A percentile compares a stretch with the other conserved stretches of the same genome.
phyloP scores from a whole-genome alignment of 805 yeast species.

The Hanseniaspora nectarophila region DNA sequence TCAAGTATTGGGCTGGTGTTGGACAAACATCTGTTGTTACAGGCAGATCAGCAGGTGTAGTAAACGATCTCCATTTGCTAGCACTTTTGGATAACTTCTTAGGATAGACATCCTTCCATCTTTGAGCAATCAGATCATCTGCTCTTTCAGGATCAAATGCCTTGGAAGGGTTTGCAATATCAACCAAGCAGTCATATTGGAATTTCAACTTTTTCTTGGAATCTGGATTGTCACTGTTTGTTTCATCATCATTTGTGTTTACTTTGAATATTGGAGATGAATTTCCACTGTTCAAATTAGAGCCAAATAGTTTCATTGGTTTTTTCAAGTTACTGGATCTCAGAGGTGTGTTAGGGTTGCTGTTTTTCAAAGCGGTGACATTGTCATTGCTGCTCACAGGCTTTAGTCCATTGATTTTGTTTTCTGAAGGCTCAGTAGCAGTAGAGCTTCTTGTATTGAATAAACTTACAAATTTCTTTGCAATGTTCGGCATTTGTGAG shows the following conservation, averaged over 20 bases:
- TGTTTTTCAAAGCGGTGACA: background rate
- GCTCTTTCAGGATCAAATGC: constrained; percentile 45
- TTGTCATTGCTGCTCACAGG: background rate
- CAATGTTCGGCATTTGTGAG: constrained; percentile 5
- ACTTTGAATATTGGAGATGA: constrained; percentile 5
- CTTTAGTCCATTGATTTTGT: background rate
- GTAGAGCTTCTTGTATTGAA: background rate
- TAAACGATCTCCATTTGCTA: constrained; percentile 85
- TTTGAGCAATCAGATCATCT: constrained; percentile 52
- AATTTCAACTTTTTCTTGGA: background rate
- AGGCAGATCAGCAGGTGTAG: constrained; percentile 89
- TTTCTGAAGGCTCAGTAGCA: background rate
- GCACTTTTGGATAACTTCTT: constrained; percentile 49
- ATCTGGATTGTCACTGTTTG: background rate
- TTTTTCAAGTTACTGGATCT: background rate
- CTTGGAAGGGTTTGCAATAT: constrained; percentile 65
- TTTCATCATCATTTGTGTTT: background rate
- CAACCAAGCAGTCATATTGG: constrained; percentile 39
- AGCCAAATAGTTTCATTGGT: background rate
- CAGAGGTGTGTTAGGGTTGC: background rate
- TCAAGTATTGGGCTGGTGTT: constrained; percentile 49
- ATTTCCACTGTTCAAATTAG: background rate
- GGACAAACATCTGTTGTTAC: constrained; percentile 72
- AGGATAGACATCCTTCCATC: constrained; percentile 90
- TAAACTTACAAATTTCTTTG: background rate